Evolutionary conservation across 1,139 yeast genomes (phyloP).

Genomic region (Wickerhamomyces sp.): DNA sequence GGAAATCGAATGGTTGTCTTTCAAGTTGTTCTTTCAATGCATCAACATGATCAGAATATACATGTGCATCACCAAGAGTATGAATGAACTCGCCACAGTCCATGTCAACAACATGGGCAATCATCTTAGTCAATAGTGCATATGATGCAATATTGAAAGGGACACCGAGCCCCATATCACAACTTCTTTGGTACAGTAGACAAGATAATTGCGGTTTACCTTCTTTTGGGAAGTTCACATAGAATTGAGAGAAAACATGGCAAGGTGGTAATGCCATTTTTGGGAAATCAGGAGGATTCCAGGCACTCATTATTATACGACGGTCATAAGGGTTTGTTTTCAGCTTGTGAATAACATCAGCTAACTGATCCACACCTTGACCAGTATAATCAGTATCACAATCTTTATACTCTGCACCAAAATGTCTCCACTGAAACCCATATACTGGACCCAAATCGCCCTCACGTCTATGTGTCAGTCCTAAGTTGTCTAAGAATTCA

Average conservation of each 20-base stretch:
- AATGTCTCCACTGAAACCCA: slow-evolving; percentile 99
- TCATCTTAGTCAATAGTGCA: slow-evolving; percentile 88
- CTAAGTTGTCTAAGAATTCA: slow-evolving; percentile 80
- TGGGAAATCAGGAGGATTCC: slow-evolving; percentile 96
- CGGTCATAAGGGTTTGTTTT: slow-evolving; percentile 91
- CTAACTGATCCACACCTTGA: slow-evolving; percentile 86
- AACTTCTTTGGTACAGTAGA: slow-evolving; percentile 90
- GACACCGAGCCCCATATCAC: slow-evolving; percentile 98
- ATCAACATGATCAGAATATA: slow-evolving; percentile 87
- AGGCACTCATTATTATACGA: slow-evolving; percentile 89
- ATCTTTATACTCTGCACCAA: slow-evolving; percentile 86
- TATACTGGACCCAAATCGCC: slow-evolving; percentile 98
- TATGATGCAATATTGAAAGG: slow-evolving; percentile 98
- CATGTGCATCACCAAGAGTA: slow-evolving; percentile 96
- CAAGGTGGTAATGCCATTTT: slow-evolving; percentile 98
- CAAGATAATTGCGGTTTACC: slow-evolving; percentile 72
- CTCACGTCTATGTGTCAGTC: slow-evolving; percentile 73
- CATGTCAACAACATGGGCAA: slow-evolving; percentile 90
- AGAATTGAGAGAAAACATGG: slow-evolving; percentile 93
- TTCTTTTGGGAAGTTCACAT: slow-evolving; percentile 70
- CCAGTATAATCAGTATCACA: slow-evolving; percentile 86
- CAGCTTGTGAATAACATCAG: slow-evolving; percentile 71
- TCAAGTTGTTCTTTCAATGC: slow-evolving; percentile 76
- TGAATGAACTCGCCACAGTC: slow-evolving; percentile 94
- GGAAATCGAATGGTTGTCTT: slow-evolving; percentile 76